phyloP scores from a whole-genome alignment of 768 basidiomycete species.

The Mycena rebaudengoi region DNA sequence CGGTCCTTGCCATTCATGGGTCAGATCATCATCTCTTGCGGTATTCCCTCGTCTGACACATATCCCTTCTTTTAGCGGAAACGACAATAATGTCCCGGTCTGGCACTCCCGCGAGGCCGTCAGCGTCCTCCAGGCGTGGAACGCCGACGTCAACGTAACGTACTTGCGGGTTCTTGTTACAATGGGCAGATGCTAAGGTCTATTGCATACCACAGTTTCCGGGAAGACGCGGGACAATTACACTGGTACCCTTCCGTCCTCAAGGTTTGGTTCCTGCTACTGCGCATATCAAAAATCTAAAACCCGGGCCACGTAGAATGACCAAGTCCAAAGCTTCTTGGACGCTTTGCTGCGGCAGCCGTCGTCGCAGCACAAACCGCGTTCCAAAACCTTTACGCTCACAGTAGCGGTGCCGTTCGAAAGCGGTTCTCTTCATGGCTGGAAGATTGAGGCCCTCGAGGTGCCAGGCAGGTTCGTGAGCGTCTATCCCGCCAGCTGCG shows the following conservation, averaged over 20 bases:
- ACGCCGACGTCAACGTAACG: constrained; percentile 60
- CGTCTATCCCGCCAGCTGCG: background rate
- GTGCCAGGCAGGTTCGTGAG: constrained; percentile 73
- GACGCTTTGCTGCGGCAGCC: constrained; percentile 38
- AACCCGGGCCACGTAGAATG: constrained; percentile 42
- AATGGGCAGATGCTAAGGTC: background rate
- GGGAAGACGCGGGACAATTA: constrained; percentile 66
- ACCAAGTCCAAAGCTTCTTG: constrained; percentile 65
- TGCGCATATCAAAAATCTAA: background rate
- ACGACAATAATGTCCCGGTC: constrained; percentile 87
- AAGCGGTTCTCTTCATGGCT: constrained; percentile 76
- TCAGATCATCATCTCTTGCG: constrained; percentile 37
- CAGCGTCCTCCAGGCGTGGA: constrained; percentile 66
- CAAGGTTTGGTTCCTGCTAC: constrained; percentile 22
- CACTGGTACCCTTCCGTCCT: constrained; percentile 81
- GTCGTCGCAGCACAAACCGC: constrained; percentile 16
- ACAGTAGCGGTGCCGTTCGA: constrained; percentile 77
- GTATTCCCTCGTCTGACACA: background rate
- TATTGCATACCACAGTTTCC: constrained; percentile 48
- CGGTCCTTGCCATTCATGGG: constrained; percentile 85
- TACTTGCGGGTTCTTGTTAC: constrained; percentile 41
- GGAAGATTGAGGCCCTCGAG: constrained; percentile 63
- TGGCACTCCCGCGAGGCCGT: constrained; percentile 83
- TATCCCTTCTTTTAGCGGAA: constrained; percentile 54
- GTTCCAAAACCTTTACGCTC: constrained; percentile 63